phyloP scores from a whole-genome alignment of 495 filamentous ascomycete genomes.

The Lichenothelia convexa region DNA sequence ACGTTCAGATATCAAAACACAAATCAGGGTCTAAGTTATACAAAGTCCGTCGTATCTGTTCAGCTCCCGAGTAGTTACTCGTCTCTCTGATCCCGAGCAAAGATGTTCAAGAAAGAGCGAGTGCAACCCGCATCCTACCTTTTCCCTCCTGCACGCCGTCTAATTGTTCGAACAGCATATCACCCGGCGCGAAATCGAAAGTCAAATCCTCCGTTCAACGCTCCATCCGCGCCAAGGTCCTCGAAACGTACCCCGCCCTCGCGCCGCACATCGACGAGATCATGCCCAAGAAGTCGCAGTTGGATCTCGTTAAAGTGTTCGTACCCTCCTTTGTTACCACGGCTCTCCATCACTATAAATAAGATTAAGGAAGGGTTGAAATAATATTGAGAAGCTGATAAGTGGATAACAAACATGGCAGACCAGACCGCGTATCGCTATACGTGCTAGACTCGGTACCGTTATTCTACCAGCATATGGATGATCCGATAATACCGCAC shows the following conservation, averaged over 20 bases:
- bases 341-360: too few species aligned
- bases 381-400: background rate
- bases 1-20: too few species aligned
- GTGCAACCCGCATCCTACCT: too few species aligned
- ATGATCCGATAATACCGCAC: constrained; percentile 61
- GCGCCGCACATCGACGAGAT: constrained; percentile 84
- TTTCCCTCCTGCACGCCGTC: too few species aligned
- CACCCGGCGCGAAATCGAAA: constrained; percentile 69
- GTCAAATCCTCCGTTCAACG: constrained; percentile 94
- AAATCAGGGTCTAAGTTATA: too few species aligned
- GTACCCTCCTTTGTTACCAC: constrained; percentile 1
- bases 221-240: constrained; percentile 57
- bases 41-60: too few species aligned
- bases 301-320: constrained; percentile 75
- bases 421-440: constrained; percentile 68
- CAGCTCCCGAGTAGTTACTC: too few species aligned
- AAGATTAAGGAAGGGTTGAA: too few species aligned
- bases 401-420: constrained; percentile 10
- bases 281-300: constrained; percentile 83
- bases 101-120: too few species aligned
- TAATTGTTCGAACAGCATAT: constrained; percentile 50
- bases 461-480: constrained; percentile 83
- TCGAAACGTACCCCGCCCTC: constrained; percentile 71
- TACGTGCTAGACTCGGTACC: constrained; percentile 61
- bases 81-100: too few species aligned